Evolutionary conservation across 768 basidiomycete genomes (phyloP).

Genomic region (Pseudohyphozyma bogoriensis): DNA sequence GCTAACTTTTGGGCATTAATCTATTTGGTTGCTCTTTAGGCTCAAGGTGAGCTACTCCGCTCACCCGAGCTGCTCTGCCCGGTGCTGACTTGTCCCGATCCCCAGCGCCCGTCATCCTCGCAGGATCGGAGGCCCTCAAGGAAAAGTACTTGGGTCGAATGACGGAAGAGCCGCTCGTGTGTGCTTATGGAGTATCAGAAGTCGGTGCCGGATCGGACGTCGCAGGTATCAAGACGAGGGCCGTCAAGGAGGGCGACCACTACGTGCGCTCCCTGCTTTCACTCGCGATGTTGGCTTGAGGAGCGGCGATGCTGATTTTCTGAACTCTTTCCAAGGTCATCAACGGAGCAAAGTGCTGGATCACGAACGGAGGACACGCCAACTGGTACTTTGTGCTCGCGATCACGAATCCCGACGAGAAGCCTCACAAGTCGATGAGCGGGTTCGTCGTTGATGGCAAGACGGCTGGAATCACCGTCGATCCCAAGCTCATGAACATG

Average conservation of each 20-base stretch:
- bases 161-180: slow-evolving; percentile 40
- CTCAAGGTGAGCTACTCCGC: slow-evolving; percentile 7
- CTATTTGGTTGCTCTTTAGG: slow-evolving; percentile 12
- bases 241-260: slow-evolving; percentile 36
- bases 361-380: slow-evolving; percentile 38
- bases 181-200: slow-evolving; percentile 38
- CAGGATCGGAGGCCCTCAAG: slow-evolving; percentile 39
- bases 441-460: slow-evolving; percentile 41
- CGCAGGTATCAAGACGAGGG: slow-evolving; percentile 39
- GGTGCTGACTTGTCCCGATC: not conserved
- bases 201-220: slow-evolving; percentile 42
- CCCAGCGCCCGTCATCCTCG: slow-evolving; percentile 38
- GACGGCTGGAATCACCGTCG: slow-evolving; percentile 33
- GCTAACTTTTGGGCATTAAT: not conserved
- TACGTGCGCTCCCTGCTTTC: slow-evolving; percentile 22
- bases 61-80: not conserved
- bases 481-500: slow-evolving; percentile 39
- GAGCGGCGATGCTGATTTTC: slow-evolving; percentile 24
- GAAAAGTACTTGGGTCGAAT: slow-evolving; percentile 40
- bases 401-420: slow-evolving; percentile 36
- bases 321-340: not conserved
- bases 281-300: slow-evolving; percentile 5
- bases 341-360: slow-evolving; percentile 27
- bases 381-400: slow-evolving; percentile 43
- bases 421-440: slow-evolving; percentile 37